A percentile compares a stretch with the other conserved stretches of the same genome.
Evolutionary conservation across 352 stramenopile species (phyloP).

Genomic region (Pythium phragmitis): DNA sequence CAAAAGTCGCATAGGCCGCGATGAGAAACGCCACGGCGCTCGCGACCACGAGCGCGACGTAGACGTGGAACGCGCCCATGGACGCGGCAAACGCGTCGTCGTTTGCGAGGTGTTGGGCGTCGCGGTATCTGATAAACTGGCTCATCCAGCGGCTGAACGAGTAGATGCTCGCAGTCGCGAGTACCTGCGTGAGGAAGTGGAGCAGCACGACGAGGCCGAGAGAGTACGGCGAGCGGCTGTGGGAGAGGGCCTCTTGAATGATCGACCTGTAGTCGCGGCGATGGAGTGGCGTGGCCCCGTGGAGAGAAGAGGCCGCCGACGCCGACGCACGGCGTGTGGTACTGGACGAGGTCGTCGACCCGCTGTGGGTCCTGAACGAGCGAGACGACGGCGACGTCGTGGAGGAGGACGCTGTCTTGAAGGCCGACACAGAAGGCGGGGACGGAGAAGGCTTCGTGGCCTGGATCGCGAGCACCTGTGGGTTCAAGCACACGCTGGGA

Average conservation of each 20-base stretch:
- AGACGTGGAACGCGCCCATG: conserved; percentile 22
- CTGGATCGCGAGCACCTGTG: conserved; percentile 31
- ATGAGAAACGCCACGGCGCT: conserved; percentile 21
- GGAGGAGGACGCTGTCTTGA: background rate
- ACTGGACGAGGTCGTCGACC: background rate
- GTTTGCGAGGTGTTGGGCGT: background rate
- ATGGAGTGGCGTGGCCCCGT: conserved; percentile 5
- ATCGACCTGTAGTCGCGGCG: conserved; percentile 21
- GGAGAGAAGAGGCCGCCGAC: background rate
- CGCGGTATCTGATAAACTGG: conserved; percentile 17
- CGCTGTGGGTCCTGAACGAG: background rate
- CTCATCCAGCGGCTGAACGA: conserved; percentile 42
- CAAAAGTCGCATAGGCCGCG: conserved; percentile 24
- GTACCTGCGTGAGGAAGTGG: conserved; percentile 35
- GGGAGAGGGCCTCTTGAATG: conserved; percentile 37
- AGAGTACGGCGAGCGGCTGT: conserved; percentile 28
- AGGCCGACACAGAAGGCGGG: background rate
- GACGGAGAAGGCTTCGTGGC: conserved; percentile 1
- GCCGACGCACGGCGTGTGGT: background rate
- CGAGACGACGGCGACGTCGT: background rate
- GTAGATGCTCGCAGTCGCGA: conserved; percentile 36
- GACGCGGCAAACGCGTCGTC: conserved; percentile 23
- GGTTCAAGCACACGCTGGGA: conserved; percentile 20
- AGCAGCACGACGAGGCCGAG: conserved; percentile 32
- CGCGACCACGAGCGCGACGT: conserved; percentile 17